Evolutionary conservation across 1,284 basidiomycete species (phyloP), one percentile per base, ranked within the genome.

Genomic region (Malassezia restricta): DNA sequence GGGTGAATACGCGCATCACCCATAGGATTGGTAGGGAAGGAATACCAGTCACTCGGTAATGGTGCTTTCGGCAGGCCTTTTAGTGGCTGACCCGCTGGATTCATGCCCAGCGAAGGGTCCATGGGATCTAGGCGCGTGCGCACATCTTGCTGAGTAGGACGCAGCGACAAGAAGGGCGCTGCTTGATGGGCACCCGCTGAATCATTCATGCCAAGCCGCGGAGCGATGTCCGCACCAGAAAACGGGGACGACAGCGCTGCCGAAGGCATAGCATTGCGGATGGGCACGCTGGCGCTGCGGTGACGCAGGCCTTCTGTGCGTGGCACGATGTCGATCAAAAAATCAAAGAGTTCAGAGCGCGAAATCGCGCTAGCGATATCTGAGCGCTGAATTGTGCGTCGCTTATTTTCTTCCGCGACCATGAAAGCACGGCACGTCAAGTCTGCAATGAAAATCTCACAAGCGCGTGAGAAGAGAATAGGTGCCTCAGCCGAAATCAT

Each of bases 401-500:
- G 62, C 57, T 66, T 66, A 47, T 66, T 62, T 40, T 68, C 65
- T 43, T 66, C 67, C 1, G 71, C 70, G 29, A 73, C 63, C 43
- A 71, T 45, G 47, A 68, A 74, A 0, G 71, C 68, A 1, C 71
- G 62, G 38, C 64, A 68, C 5, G 72, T 73, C 29, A 72, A 56
- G 42, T 74, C 71, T 4, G 69, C 65, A 48, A 74, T 71, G 45
- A 74, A 71, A 43, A 74, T 72, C 54, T 74, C 71, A 51, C 71
- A 74, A 3, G 68, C 70, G 24, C 71, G 44, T 3, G 70, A 71
- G 44, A 74, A 66, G 6, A 74, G 45, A 43, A 74, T 70, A 7
- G 68, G 67, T 29, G 69, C 70, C 42, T 74, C 71, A 7, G 71
- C 66, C 1, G 70, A 71, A 40, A 74, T 71, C 67, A 71, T 70